Evolutionary conservation across 2,329 filamentous ascomycete species (phyloP).

Genomic region (Phyllosticta capitalensis): DNA sequence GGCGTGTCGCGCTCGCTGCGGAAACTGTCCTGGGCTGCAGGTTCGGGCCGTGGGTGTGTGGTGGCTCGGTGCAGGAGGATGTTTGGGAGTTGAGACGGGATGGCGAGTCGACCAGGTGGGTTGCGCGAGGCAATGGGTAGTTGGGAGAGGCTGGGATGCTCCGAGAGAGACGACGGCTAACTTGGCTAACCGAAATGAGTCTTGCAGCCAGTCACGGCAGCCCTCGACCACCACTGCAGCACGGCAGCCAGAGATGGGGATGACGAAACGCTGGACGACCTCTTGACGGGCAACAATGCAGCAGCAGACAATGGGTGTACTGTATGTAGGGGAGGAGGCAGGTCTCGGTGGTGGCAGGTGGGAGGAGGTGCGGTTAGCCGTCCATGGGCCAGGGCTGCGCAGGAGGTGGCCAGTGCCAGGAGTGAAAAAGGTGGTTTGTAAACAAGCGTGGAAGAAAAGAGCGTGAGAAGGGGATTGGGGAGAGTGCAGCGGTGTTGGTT

Average conservation of each 20-base stretch:
- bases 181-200: constrained; percentile 12
- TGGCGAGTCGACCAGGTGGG: background rate
- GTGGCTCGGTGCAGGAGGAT: constrained; percentile 3
- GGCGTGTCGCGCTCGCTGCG: constrained; percentile 6
- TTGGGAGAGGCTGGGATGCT: constrained; percentile 12
- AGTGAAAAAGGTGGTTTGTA: background rate
- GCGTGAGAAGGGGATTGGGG: background rate
- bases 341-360: background rate
- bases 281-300: too few relatives aligned
- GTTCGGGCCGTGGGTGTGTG: constrained; percentile 5
- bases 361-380: background rate
- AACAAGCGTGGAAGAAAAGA: background rate
- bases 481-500: background rate
- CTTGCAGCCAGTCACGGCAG: constrained; percentile 11
- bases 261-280: constrained; percentile 5
- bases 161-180: constrained; percentile 2
- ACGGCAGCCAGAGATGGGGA: background rate
- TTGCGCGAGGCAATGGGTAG: constrained; percentile 6
- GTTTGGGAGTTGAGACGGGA: background rate
- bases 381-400: background rate
- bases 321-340: too few relatives aligned
- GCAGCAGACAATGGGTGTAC: too few relatives aligned
- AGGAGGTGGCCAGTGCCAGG: background rate
- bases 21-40: constrained; percentile 9
- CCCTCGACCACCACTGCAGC: background rate